A percentile compares a stretch with the other conserved stretches of the same genome.
These are phyloP conservation scores for Acanthamoeba sp. DNA, from an alignment of 208 protist species.

Conservation along the genomic window DNA sequence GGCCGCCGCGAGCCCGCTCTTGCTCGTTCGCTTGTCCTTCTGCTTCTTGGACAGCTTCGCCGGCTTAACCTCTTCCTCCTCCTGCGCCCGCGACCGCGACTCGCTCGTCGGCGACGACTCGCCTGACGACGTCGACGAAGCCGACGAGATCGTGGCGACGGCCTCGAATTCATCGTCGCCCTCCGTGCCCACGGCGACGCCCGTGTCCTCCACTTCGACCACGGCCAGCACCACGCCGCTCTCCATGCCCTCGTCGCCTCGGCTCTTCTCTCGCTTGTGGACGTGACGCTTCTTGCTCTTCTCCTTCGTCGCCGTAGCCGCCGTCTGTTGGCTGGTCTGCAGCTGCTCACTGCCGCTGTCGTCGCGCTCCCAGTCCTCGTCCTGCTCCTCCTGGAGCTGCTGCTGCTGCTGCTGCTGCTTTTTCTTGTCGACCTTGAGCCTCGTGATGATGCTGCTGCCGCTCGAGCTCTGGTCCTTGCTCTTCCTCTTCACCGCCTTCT, in stretches of 20 bases:
- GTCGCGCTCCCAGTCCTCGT: slow-evolving; percentile 24
- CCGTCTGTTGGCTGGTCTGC: not conserved
- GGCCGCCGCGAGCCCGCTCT: not conserved
- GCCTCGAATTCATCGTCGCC: not conserved
- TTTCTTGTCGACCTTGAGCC: not conserved
- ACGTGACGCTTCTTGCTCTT: not conserved
- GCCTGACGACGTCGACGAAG: not conserved
- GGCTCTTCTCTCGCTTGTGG: not conserved
- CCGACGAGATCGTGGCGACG: not conserved
- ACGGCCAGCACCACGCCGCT: not conserved
- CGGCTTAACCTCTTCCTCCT: not conserved
- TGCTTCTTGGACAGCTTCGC: not conserved
- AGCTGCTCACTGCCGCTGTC: not conserved
- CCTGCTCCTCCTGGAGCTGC: not conserved
- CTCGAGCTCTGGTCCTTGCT: not conserved
- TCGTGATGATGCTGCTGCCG: not conserved
- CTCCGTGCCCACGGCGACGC: too few species aligned
- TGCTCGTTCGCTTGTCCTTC: not conserved
- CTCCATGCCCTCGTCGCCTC: too few species aligned
- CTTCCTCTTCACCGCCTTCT: not conserved
- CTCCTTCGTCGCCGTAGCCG: not conserved
- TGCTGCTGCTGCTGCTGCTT: not conserved
- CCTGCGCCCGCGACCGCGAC: not conserved
- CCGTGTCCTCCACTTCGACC: not conserved
- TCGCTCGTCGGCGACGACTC: not conserved